Evolutionary conservation across 2,329 filamentous ascomycete species (phyloP), one percentile per base, ranked within the genome.

Genomic region (Clonostachys sp.): DNA sequence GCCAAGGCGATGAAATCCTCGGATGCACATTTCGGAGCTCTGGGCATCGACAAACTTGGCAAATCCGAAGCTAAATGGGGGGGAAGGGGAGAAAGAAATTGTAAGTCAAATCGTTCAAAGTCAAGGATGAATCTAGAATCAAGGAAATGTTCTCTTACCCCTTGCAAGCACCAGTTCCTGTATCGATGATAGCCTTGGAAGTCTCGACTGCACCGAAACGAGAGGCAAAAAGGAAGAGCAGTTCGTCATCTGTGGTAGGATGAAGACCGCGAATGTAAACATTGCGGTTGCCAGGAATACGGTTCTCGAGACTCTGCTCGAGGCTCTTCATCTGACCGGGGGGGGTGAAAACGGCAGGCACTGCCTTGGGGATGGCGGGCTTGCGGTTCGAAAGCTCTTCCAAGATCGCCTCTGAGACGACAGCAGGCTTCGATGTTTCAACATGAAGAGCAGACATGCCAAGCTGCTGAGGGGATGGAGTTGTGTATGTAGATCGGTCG

Each of bases 151-250:
- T 30, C 6, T 70, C 78, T 60, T 72, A 95, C 94, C 94, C 94
- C 72, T 99, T 99, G 81, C 94, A 99, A 53, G 91, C 86, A 50
- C 91, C 89, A 44, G 90, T 95, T 56, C 87, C 85, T 45, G 91
- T 86, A 70, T 99, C 95, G 61, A 99, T 95, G 70, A 99, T 99
- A 13, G 95, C 94, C 77, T 99, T 99, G 61, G 91, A 96, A 55
- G 91, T 95, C 71, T 96, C 90, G 49, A 99, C 94, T 51, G 87
- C 84, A 40, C 94, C 95, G 62, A 97, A 99, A 45, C 92, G 88
- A 56, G 82, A 77, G 41, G 92, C 87, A 70, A 94, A 97, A 41
- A 78, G 77, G 57, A 87, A 80, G 16, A 99, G 75, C 62, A 95
- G 86, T 44, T 95, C 88, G 60, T 99, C 94, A 44, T 95, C 94